Percentiles rank a stretch among this genome's conserved stretches.
These are phyloP conservation scores for Xylaria sp. DNA, from an alignment of 2,329 filamentous ascomycete species.

Conservation along the genomic window DNA sequence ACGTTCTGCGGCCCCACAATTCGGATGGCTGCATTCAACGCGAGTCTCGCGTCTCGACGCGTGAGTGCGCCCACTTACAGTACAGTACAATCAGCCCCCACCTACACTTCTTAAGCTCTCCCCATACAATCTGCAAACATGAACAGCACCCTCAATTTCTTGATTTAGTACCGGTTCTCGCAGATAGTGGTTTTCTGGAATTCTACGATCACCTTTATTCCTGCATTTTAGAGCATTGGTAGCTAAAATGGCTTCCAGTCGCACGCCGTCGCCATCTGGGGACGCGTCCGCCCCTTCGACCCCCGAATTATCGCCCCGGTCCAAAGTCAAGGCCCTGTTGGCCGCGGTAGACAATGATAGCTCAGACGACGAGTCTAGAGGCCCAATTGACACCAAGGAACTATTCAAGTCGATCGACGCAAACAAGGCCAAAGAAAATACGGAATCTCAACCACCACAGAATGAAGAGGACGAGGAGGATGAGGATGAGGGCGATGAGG, in stretches of 20 bases:
- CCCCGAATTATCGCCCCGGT: conserved; percentile 52
- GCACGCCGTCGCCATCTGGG: conserved; percentile 49
- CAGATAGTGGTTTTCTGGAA: conserved; percentile 26
- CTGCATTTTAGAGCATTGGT: conserved; percentile 7
- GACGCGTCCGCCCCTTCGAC: conserved; percentile 47
- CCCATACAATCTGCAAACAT: conserved; percentile 11
- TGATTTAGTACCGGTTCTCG: conserved; percentile 12
- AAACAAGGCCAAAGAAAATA: conserved; percentile 18
- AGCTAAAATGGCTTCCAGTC: conserved; percentile 52
- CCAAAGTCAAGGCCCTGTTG: conserved; percentile 59
- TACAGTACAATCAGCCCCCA: conserved; percentile 21
- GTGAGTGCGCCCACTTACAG: conserved; percentile 18
- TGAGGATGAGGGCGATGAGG: conserved; percentile 48
- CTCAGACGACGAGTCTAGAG: conserved; percentile 47
- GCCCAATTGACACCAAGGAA: conserved; percentile 29
- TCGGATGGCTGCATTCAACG: conserved; percentile 15
- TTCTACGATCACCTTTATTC: conserved; percentile 13
- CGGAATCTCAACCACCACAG: conserved; percentile 16
- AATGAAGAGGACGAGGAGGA: conserved; percentile 40
- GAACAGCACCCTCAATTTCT: conserved; percentile 9
- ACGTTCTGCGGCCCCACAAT: conserved; percentile 2
- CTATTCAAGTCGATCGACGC: conserved; percentile 29
- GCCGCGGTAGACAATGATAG: conserved; percentile 51
- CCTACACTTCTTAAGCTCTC: conserved; percentile 5
- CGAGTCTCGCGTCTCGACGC: conserved; percentile 13